phyloP scores from a whole-genome alignment of 148 eudicot species.

The Fagopyrum tataricum region DNA sequence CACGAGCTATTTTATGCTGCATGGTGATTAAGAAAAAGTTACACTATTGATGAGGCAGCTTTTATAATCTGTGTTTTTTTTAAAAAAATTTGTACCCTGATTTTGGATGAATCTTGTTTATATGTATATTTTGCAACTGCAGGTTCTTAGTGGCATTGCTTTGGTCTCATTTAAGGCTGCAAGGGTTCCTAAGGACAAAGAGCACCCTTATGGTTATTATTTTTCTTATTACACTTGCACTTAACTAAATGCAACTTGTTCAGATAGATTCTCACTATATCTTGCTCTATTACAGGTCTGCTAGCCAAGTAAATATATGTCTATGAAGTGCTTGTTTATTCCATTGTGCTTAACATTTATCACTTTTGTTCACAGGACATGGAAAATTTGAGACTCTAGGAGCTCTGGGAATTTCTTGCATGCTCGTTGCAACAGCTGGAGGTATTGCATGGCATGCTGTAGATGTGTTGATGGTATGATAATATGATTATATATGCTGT shows the following conservation, averaged over 20 bases:
- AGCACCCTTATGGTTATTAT: slow-evolving; percentile 98
- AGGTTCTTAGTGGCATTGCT: slow-evolving; percentile 91
- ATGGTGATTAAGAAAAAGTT: not conserved
- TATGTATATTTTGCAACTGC: slow-evolving; percentile 18
- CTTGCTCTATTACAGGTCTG: not conserved
- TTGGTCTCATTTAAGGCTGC: slow-evolving; percentile 91
- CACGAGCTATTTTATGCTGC: not conserved
- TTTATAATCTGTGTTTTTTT: no score
- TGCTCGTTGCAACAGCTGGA: slow-evolving; percentile 89
- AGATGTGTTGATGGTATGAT: slow-evolving; percentile 63
- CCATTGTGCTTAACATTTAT: not conserved
- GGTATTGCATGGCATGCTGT: slow-evolving; percentile 98
- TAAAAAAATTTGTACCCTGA: not conserved
- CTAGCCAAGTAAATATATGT: not conserved
- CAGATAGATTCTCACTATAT: not conserved
- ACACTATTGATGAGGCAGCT: no score
- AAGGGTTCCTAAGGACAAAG: slow-evolving; percentile 94
- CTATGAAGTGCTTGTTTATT: not conserved
- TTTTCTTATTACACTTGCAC: not conserved
- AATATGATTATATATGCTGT: not conserved
- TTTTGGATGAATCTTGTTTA: not conserved
- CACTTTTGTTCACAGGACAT: slow-evolving; percentile 49
- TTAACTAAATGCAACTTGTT: not conserved
- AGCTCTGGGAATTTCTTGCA: slow-evolving; percentile 83
- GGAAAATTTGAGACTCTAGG: slow-evolving; percentile 97